phyloP scores from a whole-genome alignment of 805 yeast species.

The Sugiyamaella qingdaonensis region DNA sequence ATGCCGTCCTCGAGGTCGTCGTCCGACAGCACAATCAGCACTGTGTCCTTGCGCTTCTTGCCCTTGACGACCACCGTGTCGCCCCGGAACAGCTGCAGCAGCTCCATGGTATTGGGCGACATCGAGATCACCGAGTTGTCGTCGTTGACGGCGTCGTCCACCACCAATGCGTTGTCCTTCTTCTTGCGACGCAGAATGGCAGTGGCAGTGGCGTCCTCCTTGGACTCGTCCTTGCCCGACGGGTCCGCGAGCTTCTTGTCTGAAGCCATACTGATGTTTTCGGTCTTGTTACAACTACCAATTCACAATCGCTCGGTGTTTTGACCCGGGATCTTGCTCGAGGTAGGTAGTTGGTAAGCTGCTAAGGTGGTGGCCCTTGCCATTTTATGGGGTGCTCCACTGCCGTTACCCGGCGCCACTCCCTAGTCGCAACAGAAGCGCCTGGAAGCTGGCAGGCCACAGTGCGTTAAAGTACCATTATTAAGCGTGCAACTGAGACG shows the following conservation, averaged over 20 bases:
- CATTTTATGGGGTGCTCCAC: neutral
- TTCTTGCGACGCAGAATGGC: slow-evolving; percentile 96
- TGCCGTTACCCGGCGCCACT: neutral
- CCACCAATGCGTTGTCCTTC: slow-evolving; percentile 92
- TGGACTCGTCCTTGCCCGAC: slow-evolving; percentile 63
- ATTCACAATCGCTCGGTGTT: neutral
- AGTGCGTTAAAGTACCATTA: too few relatives aligned
- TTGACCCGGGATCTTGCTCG: neutral
- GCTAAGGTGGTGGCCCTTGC: neutral
- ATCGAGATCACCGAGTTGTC: slow-evolving; percentile 96
- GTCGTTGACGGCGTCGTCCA: slow-evolving; percentile 95
- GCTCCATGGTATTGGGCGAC: slow-evolving; percentile 93
- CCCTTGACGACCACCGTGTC: slow-evolving; percentile 97
- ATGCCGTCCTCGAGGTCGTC: slow-evolving; percentile 96
- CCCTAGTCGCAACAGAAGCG: slow-evolving; percentile 5
- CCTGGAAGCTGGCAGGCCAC: slow-evolving; percentile 4
- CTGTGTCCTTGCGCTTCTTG: slow-evolving; percentile 96
- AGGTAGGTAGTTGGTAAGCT: neutral
- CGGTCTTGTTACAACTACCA: neutral
- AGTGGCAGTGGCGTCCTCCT: slow-evolving; percentile 77
- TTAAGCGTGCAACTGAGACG: neutral
- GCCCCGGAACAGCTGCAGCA: slow-evolving; percentile 91
- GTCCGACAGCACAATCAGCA: slow-evolving; percentile 89
- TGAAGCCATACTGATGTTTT: neutral
- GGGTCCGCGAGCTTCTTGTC: slow-evolving; percentile 49